phyloP scores from a whole-genome alignment of 352 stramenopile genomes.

The Globisporangium uncinulatum region DNA sequence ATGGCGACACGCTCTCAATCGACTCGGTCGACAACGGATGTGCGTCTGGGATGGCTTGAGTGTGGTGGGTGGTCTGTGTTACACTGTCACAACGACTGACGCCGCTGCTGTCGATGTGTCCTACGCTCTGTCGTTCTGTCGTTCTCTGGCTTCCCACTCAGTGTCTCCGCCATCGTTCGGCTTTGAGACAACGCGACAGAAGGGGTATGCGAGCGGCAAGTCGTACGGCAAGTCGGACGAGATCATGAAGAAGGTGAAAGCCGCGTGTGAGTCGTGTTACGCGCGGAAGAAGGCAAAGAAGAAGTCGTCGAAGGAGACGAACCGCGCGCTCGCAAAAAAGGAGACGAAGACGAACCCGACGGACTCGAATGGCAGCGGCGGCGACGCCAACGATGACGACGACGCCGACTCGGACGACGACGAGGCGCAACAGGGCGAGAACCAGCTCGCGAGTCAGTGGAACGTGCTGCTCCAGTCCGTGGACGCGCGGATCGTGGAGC shows the following conservation, averaged over 20 bases:
- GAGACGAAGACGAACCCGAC: not conserved
- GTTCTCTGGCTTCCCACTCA: not conserved
- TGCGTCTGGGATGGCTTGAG: not conserved
- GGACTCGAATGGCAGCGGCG: not conserved
- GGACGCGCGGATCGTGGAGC: conserved; percentile 29
- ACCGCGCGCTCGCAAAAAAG: not conserved
- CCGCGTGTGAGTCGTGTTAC: conserved; percentile 9
- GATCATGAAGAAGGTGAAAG: conserved; percentile 12
- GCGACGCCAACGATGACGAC: conserved; percentile 19
- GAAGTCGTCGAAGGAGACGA: not conserved
- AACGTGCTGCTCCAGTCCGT: conserved; percentile 24
- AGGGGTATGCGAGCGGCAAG: conserved; percentile 9
- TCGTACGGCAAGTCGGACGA: conserved; percentile 18
- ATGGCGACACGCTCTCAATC: conserved; percentile 13
- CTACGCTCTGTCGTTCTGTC: not conserved
- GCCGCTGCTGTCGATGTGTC: too few relatives aligned
- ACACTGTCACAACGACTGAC: not conserved
- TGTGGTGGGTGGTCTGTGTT: not conserved
- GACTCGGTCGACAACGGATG: conserved; percentile 8
- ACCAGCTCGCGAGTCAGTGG: conserved; percentile 3
- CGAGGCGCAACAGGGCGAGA: not conserved
- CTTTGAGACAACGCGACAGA: conserved; percentile 6
- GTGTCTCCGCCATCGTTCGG: conserved; percentile 1
- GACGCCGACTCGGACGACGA: conserved; percentile 16
- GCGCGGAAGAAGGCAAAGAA: conserved; percentile 7